A percentile compares a stretch with the other conserved stretches of the same genome.
Evolutionary conservation across 2,329 filamentous ascomycete genomes (phyloP).

Genomic region (Endothia cerciana): DNA sequence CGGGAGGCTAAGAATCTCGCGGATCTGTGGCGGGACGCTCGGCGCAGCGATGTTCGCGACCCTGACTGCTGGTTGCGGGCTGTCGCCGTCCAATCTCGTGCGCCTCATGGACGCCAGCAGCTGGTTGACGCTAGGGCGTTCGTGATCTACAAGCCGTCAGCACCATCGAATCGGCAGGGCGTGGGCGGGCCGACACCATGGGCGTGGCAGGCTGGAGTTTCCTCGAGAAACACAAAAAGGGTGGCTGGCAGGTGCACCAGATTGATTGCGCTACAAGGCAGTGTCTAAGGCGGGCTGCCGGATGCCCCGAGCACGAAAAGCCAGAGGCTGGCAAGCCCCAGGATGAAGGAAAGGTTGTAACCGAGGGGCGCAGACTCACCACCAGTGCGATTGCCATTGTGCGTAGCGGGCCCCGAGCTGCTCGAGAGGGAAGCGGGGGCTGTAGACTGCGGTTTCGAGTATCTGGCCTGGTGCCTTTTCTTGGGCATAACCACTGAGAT

Average conservation of each 20-base stretch:
- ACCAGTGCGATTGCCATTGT: constrained; percentile 11
- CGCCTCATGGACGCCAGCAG: constrained; percentile 61
- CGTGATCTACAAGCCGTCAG: constrained; percentile 35
- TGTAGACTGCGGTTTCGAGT: constrained; percentile 62
- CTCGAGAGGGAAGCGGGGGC: constrained; percentile 51
- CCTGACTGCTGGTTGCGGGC: constrained; percentile 28
- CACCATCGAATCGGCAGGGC: constrained; percentile 19
- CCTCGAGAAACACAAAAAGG: not conserved
- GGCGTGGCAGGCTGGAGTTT: not conserved
- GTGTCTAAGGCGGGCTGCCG: constrained; percentile 4
- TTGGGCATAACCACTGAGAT: constrained; percentile 57
- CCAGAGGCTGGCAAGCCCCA: constrained; percentile 1
- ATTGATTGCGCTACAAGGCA: not conserved
- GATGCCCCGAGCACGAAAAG: not conserved
- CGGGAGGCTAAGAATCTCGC: constrained; percentile 62
- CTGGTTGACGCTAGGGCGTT: constrained; percentile 59
- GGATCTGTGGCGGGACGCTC: constrained; percentile 63
- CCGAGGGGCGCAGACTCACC: constrained; percentile 19
- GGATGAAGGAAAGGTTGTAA: not conserved
- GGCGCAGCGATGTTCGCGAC: constrained; percentile 39
- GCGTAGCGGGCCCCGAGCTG: constrained; percentile 36
- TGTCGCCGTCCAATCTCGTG: constrained; percentile 39
- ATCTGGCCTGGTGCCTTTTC: constrained; percentile 60
- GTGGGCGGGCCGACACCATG: not conserved
- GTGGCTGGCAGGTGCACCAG: constrained; percentile 20